Conservation (phyloP, 352 stramenopile species). For the Elongisporangium anandrum region DNA sequence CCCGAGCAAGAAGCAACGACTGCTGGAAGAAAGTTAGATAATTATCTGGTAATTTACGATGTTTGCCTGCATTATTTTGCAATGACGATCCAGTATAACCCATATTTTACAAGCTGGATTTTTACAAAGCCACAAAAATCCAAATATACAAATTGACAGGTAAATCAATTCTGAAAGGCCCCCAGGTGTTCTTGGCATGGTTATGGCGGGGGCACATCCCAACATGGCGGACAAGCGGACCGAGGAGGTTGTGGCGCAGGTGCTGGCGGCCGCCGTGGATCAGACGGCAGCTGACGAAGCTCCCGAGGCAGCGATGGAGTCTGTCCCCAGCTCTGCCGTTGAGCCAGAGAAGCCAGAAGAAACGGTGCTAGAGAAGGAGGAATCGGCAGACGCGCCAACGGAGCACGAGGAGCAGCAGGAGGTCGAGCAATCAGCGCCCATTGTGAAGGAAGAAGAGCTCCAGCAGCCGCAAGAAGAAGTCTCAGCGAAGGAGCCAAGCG, state of each 20-base stretch:
- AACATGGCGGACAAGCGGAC: neutral
- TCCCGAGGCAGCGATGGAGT: neutral
- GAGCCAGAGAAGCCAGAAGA: neutral
- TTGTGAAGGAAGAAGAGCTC: neutral
- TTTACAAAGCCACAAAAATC: neutral
- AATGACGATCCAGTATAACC: neutral
- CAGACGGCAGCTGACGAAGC: neutral
- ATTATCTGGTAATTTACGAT: constrained; percentile 1
- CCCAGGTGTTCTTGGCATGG: neutral
- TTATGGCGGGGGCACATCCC: neutral
- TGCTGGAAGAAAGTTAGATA: constrained; percentile 19
- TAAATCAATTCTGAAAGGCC: neutral
- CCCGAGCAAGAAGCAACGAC: constrained; percentile 50
- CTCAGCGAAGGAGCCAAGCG: neutral
- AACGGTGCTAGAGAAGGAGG: neutral
- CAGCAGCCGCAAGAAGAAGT: neutral
- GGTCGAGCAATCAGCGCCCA: neutral
- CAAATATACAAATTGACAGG: neutral
- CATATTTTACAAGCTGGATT: no score
- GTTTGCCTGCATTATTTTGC: neutral
- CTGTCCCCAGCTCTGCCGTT: neutral
- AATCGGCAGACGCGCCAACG: neutral
- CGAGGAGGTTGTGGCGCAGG: neutral
- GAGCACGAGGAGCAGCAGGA: neutral
- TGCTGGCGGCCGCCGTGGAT: neutral